A percentile compares a stretch with the other conserved stretches of the same genome.
phyloP scores from a whole-genome alignment of 2,329 filamentous ascomycete species.

The Aspergillus calidoustus region DNA sequence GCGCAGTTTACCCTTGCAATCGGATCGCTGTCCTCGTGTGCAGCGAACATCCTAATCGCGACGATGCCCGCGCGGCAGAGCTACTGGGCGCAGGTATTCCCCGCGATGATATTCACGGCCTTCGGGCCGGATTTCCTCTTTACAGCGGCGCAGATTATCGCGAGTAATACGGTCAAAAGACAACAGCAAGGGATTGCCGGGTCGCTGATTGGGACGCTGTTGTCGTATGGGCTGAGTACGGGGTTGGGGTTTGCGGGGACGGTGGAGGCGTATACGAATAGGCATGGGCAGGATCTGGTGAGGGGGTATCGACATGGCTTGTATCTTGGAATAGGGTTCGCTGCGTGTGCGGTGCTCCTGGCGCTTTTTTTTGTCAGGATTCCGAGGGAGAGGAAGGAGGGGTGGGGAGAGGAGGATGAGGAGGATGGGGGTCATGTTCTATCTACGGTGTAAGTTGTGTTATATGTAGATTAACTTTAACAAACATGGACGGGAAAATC shows the following conservation, averaged over 20 bases:
- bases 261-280: constrained; percentile 45
- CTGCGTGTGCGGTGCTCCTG: constrained; percentile 22
- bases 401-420: too few species aligned
- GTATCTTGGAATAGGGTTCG: constrained; percentile 45
- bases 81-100: constrained; percentile 24
- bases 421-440: too few species aligned
- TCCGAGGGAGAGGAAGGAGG: too few species aligned
- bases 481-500: too few species aligned
- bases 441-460: too few species aligned
- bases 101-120: constrained; percentile 18
- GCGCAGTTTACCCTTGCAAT: constrained; percentile 43
- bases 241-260: constrained; percentile 50
- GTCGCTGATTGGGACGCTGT: constrained; percentile 43
- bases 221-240: constrained; percentile 50
- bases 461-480: too few species aligned
- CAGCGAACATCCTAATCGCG: constrained; percentile 39
- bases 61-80: constrained; percentile 15
- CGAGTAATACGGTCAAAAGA: constrained; percentile 42
- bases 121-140: constrained; percentile 44
- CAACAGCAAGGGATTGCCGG: constrained; percentile 50
- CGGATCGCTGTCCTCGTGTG: constrained; percentile 42
- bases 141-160: constrained; percentile 46
- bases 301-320: constrained; percentile 44
- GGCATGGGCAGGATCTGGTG: constrained; percentile 37
- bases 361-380: constrained; percentile 15